Conservation (phyloP, 2,329 filamentous ascomycete species). For the Pestalotiopsis fici region DNA sequence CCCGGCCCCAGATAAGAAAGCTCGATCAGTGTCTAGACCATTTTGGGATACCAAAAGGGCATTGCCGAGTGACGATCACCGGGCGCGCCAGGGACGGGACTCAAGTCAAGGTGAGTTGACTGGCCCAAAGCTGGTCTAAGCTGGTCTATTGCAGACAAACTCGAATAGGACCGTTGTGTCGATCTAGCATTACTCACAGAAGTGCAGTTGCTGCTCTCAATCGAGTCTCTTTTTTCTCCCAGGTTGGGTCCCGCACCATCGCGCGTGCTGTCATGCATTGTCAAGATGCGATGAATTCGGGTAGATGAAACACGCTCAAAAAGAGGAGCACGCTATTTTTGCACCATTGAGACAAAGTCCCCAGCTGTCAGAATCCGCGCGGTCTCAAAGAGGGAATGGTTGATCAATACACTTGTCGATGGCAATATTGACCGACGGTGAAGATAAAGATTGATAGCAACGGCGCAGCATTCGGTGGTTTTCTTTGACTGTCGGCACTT, state of each 20-base stretch:
- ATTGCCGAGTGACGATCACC: slow-evolving; percentile 5
- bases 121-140: neutral
- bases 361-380: neutral
- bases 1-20: slow-evolving; percentile 5
- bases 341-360: neutral
- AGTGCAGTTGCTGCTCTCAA: neutral
- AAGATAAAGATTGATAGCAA: neutral
- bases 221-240: neutral
- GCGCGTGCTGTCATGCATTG: neutral
- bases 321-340: slow-evolving; percentile 6
- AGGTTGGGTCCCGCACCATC: neutral
- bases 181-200: neutral
- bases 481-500: neutral
- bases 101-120: neutral
- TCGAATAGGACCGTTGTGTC: neutral
- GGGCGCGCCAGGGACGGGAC: neutral
- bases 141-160: neutral
- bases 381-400: neutral
- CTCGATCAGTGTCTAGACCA: slow-evolving; percentile 4
- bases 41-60: neutral
- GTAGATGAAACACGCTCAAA: slow-evolving; percentile 7
- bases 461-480: neutral
- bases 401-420: neutral
- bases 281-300: neutral
- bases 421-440: neutral